Base-by-base conservation (phyloP, 495 filamentous ascomycete species). In the Tuber microsphaerosporum region DNA sequence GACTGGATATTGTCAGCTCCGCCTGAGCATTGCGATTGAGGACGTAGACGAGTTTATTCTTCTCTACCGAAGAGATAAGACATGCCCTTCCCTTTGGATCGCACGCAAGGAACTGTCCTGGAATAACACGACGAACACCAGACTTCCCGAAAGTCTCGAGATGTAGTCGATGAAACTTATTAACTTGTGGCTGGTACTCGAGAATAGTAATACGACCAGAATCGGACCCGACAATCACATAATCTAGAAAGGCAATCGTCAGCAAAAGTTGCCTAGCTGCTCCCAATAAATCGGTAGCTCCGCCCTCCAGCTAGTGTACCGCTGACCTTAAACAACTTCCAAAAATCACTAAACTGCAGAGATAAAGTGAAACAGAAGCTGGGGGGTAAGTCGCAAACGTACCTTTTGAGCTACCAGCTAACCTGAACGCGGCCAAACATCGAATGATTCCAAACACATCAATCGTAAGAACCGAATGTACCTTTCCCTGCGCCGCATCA, bases 1-100 rank as follows among this genome's bases (percentile, higher is more conserved):
- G 94, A 22, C 94, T 97, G 9, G 96, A 99, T 56, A 98, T 98
- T 41, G 93, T 95, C 81, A 98, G 88, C 83, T 97, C 93, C 45
- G 92, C 93, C 85, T 97, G 92, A 51, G 93, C 89, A 85, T 97
- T 97, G 56, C 96, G 91, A 85, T 97, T 97, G 73, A 99, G 87
- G 82, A 98, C 94, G 84, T 98, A 99, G 82, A 98, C 96, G 79
- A 99, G 92, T 86, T 98, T 98, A 85, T 98, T 98, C 89, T 99
- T 99, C 85, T 99, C 96, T 75, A 95, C 87, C 14, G 93, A 93
- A 10, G 96, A 92, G 71, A 97, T 93, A 79, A 99, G 87, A 84
- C 94, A 97, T 48, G 96, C 96, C 84, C 96, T 88, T 56, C 96
- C 96, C 83, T 96, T 96, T 14, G 96, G 96, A 83, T 99, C 96